These are phyloP conservation scores for Pythium sp. DNA, from an alignment of 352 stramenopile species.

Conservation along the genomic window DNA sequence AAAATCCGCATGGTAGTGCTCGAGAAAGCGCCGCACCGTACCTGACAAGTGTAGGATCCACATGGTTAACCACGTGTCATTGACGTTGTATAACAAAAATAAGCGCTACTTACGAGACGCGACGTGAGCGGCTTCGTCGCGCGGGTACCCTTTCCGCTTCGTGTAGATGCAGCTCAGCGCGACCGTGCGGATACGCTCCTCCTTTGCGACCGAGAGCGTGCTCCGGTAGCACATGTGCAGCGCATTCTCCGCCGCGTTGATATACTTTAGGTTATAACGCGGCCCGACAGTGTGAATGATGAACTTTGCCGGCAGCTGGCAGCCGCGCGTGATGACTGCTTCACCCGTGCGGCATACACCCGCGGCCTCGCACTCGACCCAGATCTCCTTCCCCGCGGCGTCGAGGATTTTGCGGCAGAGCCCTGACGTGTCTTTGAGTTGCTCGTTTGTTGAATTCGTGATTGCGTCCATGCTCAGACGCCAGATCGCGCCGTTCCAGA, in stretches of 20 bases:
- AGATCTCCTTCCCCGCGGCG: conserved; percentile 70
- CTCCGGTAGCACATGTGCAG: conserved; percentile 82
- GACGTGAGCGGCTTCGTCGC: conserved; percentile 75
- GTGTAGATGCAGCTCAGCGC: conserved; percentile 80
- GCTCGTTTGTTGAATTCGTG: conserved; percentile 79
- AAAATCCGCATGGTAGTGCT: conserved; percentile 59
- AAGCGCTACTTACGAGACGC: conserved; percentile 27
- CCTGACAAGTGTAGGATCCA: conserved; percentile 7
- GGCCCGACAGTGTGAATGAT: conserved; percentile 86
- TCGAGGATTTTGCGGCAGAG: conserved; percentile 63
- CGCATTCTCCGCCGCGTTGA: conserved; percentile 75
- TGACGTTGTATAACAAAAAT: not conserved
- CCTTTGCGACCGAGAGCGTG: conserved; percentile 56
- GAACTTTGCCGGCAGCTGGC: conserved; percentile 52
- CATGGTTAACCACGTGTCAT: not conserved
- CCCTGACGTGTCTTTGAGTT: conserved; percentile 58
- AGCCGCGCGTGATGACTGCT: conserved; percentile 79
- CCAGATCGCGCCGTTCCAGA: conserved; percentile 61
- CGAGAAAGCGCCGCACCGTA: conserved; percentile 76
- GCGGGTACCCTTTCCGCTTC: conserved; percentile 69
- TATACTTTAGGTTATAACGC: conserved; percentile 76
- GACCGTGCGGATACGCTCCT: conserved; percentile 58
- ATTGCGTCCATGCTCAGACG: conserved; percentile 63
- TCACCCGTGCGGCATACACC: conserved; percentile 78
- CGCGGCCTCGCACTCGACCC: conserved; percentile 60